Evolutionary conservation across 2,329 filamentous ascomycete genomes (phyloP).

Genomic region (Chrysoporthe cubensis): DNA sequence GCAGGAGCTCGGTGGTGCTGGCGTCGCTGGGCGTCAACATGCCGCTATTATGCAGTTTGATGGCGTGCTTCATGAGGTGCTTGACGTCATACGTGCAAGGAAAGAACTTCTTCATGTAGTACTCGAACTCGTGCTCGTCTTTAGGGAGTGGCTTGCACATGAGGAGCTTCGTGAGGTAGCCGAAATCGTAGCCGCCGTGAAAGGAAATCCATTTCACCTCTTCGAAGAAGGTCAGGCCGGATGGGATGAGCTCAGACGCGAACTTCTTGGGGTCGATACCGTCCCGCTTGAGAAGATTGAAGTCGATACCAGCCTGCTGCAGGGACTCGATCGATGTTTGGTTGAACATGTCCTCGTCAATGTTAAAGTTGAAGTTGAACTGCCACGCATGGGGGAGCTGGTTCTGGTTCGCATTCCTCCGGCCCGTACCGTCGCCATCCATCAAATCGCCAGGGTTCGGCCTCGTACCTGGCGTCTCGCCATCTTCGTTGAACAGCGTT

Average conservation of each 20-base stretch:
- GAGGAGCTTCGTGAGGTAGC: slow-evolving; percentile 93
- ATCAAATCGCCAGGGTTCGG: slow-evolving; percentile 52
- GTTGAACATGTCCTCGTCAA: slow-evolving; percentile 97
- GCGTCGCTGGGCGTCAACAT: slow-evolving; percentile 67
- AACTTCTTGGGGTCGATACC: slow-evolving; percentile 92
- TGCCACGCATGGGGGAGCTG: slow-evolving; percentile 92
- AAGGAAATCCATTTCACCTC: slow-evolving; percentile 97
- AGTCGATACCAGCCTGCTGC: slow-evolving; percentile 90
- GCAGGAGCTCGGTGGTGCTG: slow-evolving; percentile 72
- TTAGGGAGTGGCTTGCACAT: slow-evolving; percentile 81
- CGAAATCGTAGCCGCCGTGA: slow-evolving; percentile 97
- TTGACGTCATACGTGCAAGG: slow-evolving; percentile 95
- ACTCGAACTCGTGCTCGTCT: slow-evolving; percentile 87
- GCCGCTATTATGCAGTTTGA: slow-evolving; percentile 67
- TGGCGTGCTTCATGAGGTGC: slow-evolving; percentile 91
- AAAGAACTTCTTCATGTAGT: slow-evolving; percentile 89
- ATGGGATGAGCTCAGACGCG: slow-evolving; percentile 86
- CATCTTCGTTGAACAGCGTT: slow-evolving; percentile 88
- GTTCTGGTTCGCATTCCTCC: slow-evolving; percentile 46
- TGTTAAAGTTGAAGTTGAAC: slow-evolving; percentile 97
- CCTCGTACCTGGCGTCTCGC: slow-evolving; percentile 79
- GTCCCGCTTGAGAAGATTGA: slow-evolving; percentile 78
- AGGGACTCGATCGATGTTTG: slow-evolving; percentile 92
- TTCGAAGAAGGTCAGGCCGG: slow-evolving; percentile 84
- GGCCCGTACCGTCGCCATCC: slow-evolving; percentile 43